phyloP scores from a whole-genome alignment of 192 early-diverging fungal species.

The Allomyces macrogynus region DNA sequence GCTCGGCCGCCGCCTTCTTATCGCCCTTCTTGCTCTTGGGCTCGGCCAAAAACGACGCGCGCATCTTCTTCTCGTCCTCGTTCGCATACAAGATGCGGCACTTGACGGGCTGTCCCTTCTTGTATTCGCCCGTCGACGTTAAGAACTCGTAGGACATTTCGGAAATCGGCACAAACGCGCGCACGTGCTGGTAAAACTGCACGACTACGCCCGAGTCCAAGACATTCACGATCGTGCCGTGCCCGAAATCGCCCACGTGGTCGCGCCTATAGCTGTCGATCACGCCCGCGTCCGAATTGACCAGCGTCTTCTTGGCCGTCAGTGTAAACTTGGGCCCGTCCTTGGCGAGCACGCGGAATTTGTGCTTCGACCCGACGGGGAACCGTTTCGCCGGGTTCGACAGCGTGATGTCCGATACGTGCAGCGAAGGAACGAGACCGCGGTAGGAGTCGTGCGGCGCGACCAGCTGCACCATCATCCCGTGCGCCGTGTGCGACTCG shows the following conservation, averaged over 20 bases:
- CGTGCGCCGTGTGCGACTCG: not conserved
- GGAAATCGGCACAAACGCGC: constrained; percentile 42
- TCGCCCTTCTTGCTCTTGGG: constrained; percentile 30
- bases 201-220: constrained; percentile 47
- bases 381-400: constrained; percentile 7
- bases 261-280: constrained; percentile 37
- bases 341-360: constrained; percentile 4
- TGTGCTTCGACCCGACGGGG: not conserved
- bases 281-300: constrained; percentile 45
- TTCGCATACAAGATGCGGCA: constrained; percentile 47
- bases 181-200: constrained; percentile 53
- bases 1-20: constrained; percentile 12
- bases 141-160: constrained; percentile 24
- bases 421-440: constrained; percentile 10
- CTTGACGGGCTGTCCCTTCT: constrained; percentile 47
- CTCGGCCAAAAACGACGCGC: constrained; percentile 25
- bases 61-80: constrained; percentile 30
- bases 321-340: not conserved
- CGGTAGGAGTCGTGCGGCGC: constrained; percentile 1
- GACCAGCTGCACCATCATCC: constrained; percentile 2
- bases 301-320: constrained; percentile 17
- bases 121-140: constrained; percentile 29
- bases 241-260: constrained; percentile 32
- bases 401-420: constrained; percentile 10
- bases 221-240: constrained; percentile 42